A percentile compares a stretch with the other conserved stretches of the same genome.
Conservation (phyloP, 495 filamentous ascomycete species). For the Neurospora sublineolata region DNA sequence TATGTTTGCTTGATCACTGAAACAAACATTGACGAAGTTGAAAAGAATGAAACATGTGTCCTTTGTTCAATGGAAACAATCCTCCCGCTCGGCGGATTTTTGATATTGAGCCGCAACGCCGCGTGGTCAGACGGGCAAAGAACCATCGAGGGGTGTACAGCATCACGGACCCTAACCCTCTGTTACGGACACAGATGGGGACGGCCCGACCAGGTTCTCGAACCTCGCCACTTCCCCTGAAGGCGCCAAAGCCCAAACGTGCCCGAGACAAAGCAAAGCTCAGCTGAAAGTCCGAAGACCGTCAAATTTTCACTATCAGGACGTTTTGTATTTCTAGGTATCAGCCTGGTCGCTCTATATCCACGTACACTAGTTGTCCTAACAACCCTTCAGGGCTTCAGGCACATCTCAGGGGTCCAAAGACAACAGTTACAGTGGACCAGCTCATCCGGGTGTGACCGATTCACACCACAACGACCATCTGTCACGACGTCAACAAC, state of each 20-base stretch:
- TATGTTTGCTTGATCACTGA: not conserved
- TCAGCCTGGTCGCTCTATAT: accelerated
- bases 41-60: not conserved
- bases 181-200: not conserved
- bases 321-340: not conserved
- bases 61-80: not conserved
- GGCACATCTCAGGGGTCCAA: not conserved
- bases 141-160: not conserved
- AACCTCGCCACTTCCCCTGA: not conserved
- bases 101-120: not conserved
- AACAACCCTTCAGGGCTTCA: not conserved
- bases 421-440: not conserved
- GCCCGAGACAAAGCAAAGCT: not conserved
- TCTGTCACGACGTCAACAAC: not conserved
- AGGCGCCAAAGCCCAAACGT: not conserved
- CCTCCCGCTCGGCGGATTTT: not conserved
- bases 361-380: not conserved
- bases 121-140: not conserved
- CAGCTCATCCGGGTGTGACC: not conserved
- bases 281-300: not conserved
- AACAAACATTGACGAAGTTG: not conserved
- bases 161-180: not conserved
- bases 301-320: not conserved
- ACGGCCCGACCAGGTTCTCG: not conserved
- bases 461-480: not conserved